Evolutionary conservation across 78 protist genomes (phyloP), one percentile per base, ranked within the genome.

Genomic region (Cavenderia fasciculata): DNA sequence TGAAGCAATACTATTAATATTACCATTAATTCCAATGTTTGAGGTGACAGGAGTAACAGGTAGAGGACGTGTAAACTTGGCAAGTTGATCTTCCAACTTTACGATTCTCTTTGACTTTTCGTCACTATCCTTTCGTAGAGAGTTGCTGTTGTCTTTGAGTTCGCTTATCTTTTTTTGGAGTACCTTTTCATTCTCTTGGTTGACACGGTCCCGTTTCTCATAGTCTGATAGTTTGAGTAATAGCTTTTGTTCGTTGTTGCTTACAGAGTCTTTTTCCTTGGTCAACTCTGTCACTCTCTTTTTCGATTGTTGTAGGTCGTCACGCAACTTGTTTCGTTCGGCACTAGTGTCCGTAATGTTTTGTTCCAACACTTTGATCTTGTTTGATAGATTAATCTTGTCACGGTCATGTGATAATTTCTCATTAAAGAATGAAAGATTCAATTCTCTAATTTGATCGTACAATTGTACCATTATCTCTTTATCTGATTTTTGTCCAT

Each of bases 191-290:
- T 41, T 56, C 0, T 82, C 90, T 1, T 6, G 19, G 3, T 40
- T 43, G 0, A 29, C 40, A 14, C 25, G 34, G 4, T 56, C 70
- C 21, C 23, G 49, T 23, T 57, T 65, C 33, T 82, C 90, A 19
- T 51, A 68, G n/a, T 57, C 47, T 12, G 66, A 8, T 14, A 82
- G n/a, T 54, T 57, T 65, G 5, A 49, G 19, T 8, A 34, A 12
- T 12, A 44, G 36, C 11, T 68, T 65, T 31, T 49, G 66, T n/a
- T 82, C 90, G 21, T 41, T 44, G 1, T 52, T 27, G 1, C n/a
- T 36, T 2, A 69, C 14, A n/a, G 25, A 40, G 23, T 82, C 90
- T 16, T 78, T 29, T 5, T 82, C 90, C 27, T 82, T 82, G 1
- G 51, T 68, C 19, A 82, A n/a, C 10, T 82, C 90, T 7, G 34